phyloP scores from a whole-genome alignment of 192 early-diverging fungal genomes.

The Coemansia pectinata region DNA sequence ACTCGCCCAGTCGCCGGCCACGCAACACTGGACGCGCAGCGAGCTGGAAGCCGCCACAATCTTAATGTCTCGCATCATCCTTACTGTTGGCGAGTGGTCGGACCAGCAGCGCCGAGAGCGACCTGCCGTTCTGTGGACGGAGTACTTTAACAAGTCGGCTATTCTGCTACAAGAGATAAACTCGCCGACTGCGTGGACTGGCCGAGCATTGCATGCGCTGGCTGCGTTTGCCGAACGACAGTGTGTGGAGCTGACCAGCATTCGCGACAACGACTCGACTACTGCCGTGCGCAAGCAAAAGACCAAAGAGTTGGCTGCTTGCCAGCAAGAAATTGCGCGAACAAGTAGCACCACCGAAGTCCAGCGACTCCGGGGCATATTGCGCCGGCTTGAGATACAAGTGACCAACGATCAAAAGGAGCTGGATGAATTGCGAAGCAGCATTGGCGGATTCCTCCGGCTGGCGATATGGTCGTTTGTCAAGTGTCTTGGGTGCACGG shows the following conservation, averaged over 20 bases:
- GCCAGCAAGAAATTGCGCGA: constrained; percentile 23
- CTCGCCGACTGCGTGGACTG: constrained; percentile 43
- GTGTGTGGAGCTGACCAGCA: constrained; percentile 38
- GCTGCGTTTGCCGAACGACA: constrained; percentile 49
- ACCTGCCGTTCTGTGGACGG: constrained; percentile 45
- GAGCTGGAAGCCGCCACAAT: constrained; percentile 38
- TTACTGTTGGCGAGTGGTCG: constrained; percentile 50
- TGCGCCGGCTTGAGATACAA: constrained; percentile 42
- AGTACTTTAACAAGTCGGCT: constrained; percentile 48
- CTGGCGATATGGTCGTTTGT: constrained; percentile 46
- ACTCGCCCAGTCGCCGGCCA: not conserved
- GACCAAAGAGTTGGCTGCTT: constrained; percentile 38
- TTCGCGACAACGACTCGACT: constrained; percentile 34
- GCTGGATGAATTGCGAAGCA: constrained; percentile 22
- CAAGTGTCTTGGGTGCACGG: constrained; percentile 36
- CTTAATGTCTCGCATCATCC: constrained; percentile 34
- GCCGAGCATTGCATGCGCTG: constrained; percentile 44
- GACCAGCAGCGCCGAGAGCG: constrained; percentile 45
- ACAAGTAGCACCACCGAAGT: constrained; percentile 11
- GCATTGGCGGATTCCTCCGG: constrained; percentile 40
- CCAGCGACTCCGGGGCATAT: constrained; percentile 21
- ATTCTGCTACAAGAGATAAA: constrained; percentile 26
- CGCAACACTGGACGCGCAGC: constrained; percentile 10
- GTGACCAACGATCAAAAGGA: constrained; percentile 39
- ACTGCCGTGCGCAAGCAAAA: constrained; percentile 48